Conservation (phyloP, 164 flowering plant species). For the Saururus chinensis region DNA sequence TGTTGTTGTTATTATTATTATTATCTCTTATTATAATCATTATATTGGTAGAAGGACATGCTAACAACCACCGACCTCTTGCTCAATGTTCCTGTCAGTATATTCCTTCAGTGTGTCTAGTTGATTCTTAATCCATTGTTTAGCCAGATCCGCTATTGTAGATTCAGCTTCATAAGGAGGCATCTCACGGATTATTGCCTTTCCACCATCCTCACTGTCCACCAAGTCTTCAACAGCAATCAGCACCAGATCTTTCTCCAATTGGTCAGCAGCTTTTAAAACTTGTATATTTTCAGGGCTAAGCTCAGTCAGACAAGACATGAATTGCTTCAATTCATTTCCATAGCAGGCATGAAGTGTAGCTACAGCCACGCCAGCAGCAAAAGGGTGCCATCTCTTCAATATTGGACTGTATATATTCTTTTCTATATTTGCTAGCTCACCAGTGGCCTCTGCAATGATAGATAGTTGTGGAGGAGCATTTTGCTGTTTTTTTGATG, state of each 20-base stretch:
- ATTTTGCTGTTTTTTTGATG: conserved; percentile 31
- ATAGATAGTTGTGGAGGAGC: conserved; percentile 44
- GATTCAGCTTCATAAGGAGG: conserved; percentile 85
- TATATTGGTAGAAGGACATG: neutral
- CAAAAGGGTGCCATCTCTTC: conserved; percentile 81
- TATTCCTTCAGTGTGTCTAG: conserved; percentile 63
- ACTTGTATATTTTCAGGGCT: conserved; percentile 82
- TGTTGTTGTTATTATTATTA: too few species aligned
- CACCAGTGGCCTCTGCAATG: conserved; percentile 64
- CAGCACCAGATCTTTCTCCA: conserved; percentile 87
- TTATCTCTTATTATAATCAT: too few species aligned
- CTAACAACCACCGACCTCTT: conserved; percentile 49
- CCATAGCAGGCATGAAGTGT: conserved; percentile 88
- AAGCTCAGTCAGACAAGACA: conserved; percentile 52
- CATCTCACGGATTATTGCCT: conserved; percentile 81
- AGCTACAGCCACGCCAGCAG: conserved; percentile 86
- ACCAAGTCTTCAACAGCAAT: conserved; percentile 90
- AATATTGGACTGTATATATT: conserved; percentile 64
- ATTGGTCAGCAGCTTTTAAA: conserved; percentile 66
- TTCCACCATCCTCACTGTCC: conserved; percentile 96
- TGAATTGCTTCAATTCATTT: conserved; percentile 63
- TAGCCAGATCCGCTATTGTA: conserved; percentile 46
- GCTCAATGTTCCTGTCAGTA: conserved; percentile 65
- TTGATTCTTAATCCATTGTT: conserved; percentile 61
- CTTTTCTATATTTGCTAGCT: conserved; percentile 63